Evolutionary conservation across 2,329 filamentous ascomycete species (phyloP).

Genomic region (Cercospora brassicicola): DNA sequence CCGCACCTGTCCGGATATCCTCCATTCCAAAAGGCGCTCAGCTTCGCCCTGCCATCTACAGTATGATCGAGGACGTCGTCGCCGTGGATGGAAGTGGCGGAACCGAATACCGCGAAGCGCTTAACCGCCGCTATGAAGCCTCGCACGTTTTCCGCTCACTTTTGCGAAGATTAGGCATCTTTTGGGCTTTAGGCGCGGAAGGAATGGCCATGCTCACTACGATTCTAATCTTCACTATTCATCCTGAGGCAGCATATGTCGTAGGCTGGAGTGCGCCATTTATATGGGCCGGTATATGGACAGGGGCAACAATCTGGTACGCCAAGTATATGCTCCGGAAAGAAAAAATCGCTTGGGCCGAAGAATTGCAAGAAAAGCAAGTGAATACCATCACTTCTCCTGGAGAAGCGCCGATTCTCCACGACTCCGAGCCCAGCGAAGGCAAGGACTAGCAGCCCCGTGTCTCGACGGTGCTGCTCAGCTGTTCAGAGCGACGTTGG

Average conservation of each 20-base stretch:
- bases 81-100: slow-evolving; percentile 56
- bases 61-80: slow-evolving; percentile 56
- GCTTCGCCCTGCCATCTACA: slow-evolving; percentile 56
- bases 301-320: slow-evolving; percentile 48
- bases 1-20: slow-evolving; percentile 54
- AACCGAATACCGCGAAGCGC: slow-evolving; percentile 53
- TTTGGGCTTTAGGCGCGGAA: slow-evolving; percentile 53
- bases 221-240: slow-evolving; percentile 50
- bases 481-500: background rate
- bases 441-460: background rate
- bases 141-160: slow-evolving; percentile 56
- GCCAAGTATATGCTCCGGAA: slow-evolving; percentile 43
- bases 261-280: slow-evolving; percentile 54
- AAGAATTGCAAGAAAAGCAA: slow-evolving; percentile 37
- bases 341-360: slow-evolving; percentile 40
- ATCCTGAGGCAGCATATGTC: slow-evolving; percentile 50
- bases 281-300: slow-evolving; percentile 52
- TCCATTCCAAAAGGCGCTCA: slow-evolving; percentile 54
- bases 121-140: slow-evolving; percentile 55
- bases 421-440: background rate
- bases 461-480: background rate
- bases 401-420: background rate
- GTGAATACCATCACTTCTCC: background rate
- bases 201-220: slow-evolving; percentile 45
- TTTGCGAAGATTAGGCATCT: slow-evolving; percentile 53